These are phyloP conservation scores for Pythium apleroticum DNA, from an alignment of 352 stramenopile species.

Conservation along the genomic window DNA sequence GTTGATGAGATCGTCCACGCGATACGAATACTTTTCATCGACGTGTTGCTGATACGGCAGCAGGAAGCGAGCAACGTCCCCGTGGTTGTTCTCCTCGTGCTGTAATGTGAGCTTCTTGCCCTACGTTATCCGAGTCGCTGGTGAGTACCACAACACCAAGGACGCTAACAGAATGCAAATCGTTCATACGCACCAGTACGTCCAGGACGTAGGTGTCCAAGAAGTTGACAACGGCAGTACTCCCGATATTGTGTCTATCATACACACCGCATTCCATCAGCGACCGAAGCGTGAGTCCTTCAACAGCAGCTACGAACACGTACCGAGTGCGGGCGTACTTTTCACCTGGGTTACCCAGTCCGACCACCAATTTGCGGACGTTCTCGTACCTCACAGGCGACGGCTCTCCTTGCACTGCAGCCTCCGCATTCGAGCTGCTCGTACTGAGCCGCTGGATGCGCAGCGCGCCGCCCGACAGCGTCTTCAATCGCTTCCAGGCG, in stretches of 20 bases:
- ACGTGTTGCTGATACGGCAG: slow-evolving; percentile 64
- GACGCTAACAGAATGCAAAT: background rate
- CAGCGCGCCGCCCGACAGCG: slow-evolving; percentile 18
- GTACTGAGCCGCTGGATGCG: slow-evolving; percentile 12
- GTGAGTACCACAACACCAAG: background rate
- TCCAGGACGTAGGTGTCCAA: slow-evolving; percentile 58
- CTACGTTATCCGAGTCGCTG: slow-evolving; percentile 22
- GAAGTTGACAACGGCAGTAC: slow-evolving; percentile 62
- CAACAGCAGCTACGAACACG: background rate
- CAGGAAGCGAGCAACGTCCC: slow-evolving; percentile 60
- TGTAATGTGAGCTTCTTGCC: slow-evolving; percentile 45
- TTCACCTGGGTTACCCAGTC: slow-evolving; percentile 82
- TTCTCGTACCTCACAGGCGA: slow-evolving; percentile 52
- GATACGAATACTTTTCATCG: slow-evolving; percentile 37
- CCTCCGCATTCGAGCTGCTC: background rate
- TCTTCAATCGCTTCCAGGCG: slow-evolving; percentile 28
- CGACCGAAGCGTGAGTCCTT: background rate
- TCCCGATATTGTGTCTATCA: slow-evolving; percentile 86
- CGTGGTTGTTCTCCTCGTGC: slow-evolving; percentile 61
- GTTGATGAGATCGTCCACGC: slow-evolving; percentile 75
- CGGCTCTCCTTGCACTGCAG: background rate
- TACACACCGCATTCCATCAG: background rate
- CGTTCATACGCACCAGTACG: slow-evolving; percentile 43
- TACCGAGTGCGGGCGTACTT: slow-evolving; percentile 81
- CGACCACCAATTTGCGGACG: slow-evolving; percentile 80